Conservation (phyloP, 169 alveolate genomes). For the Babesia gibsoni region DNA sequence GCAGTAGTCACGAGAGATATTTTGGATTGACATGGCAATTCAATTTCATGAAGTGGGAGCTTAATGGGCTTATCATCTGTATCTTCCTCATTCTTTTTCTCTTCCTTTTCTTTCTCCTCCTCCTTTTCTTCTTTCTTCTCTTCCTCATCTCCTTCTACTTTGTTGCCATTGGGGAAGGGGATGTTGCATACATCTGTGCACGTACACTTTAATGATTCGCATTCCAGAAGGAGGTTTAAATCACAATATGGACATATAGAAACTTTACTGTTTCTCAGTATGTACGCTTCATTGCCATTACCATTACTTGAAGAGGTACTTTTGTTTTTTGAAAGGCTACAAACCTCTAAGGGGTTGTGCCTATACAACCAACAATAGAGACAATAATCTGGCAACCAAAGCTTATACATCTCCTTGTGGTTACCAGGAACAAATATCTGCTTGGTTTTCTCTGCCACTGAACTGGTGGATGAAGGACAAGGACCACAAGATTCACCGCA, state of each 20-base stretch:
- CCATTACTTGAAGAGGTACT: not conserved
- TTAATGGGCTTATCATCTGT: constrained; percentile 17
- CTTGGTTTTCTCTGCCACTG: not conserved
- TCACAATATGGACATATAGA: constrained; percentile 56
- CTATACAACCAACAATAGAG: constrained; percentile 25
- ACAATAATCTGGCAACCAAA: not conserved
- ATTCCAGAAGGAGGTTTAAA: constrained; percentile 33
- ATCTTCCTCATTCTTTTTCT: not conserved
- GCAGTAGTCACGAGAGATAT: constrained; percentile 19
- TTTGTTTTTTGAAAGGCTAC: not conserved
- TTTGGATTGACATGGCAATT: not conserved
- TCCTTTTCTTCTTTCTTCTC: not conserved
- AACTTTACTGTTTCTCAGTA: constrained; percentile 50
- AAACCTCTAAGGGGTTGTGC: constrained; percentile 24
- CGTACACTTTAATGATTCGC: constrained; percentile 16
- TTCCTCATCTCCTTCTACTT: constrained; percentile 2
- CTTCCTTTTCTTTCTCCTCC: not conserved
- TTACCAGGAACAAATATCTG: not conserved
- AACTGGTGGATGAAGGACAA: not conserved
- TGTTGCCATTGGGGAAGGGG: constrained; percentile 23
- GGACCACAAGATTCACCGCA: constrained; percentile 2
- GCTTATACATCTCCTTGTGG: constrained; percentile 11
- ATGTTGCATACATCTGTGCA: constrained; percentile 2
- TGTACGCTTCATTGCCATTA: not conserved
- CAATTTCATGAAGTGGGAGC: constrained; percentile 21